Evolutionary conservation across 2,329 filamentous ascomycete species (phyloP).

Genomic region (Aurifilum marmelostoma): DNA sequence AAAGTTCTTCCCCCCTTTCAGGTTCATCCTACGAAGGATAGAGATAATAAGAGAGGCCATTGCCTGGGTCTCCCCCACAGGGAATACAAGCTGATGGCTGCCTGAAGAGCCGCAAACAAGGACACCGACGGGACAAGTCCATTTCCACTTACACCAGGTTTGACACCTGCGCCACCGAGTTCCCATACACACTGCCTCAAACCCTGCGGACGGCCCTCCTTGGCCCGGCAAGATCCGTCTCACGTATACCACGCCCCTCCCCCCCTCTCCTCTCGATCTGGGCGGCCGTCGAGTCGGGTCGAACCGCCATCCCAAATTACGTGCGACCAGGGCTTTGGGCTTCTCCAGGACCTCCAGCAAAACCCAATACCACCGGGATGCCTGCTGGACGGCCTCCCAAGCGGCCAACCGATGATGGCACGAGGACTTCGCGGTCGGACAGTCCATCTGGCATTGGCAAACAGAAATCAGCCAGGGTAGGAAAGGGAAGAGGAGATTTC

Average conservation of each 20-base stretch:
- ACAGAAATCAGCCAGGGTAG: constrained; percentile 54
- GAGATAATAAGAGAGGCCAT: neutral
- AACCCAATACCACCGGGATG: constrained; percentile 35
- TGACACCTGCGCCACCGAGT: constrained; percentile 12
- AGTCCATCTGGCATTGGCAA: constrained; percentile 40
- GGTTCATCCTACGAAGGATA: neutral
- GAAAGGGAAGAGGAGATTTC: constrained; percentile 54
- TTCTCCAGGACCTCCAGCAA: neutral
- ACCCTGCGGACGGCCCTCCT: constrained; percentile 1
- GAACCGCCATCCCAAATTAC: neutral
- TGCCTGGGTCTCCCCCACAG: neutral
- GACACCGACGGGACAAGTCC: constrained; percentile 1
- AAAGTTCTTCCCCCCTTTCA: neutral
- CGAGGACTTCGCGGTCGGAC: constrained; percentile 39
- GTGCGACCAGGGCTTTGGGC: neutral
- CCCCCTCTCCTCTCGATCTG: neutral
- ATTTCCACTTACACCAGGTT: neutral
- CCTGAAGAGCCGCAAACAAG: constrained; percentile 13
- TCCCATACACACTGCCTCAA: constrained; percentile 5
- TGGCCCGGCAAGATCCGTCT: constrained; percentile 19
- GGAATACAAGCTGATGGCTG: too few relatives aligned
- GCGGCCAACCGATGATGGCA: constrained; percentile 48
- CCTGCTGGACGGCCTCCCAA: constrained; percentile 48
- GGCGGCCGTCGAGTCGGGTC: neutral
- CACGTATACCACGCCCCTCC: neutral